Evolutionary conservation across 345 rosid species (phyloP).

Genomic region (Alliaria petiolata): DNA sequence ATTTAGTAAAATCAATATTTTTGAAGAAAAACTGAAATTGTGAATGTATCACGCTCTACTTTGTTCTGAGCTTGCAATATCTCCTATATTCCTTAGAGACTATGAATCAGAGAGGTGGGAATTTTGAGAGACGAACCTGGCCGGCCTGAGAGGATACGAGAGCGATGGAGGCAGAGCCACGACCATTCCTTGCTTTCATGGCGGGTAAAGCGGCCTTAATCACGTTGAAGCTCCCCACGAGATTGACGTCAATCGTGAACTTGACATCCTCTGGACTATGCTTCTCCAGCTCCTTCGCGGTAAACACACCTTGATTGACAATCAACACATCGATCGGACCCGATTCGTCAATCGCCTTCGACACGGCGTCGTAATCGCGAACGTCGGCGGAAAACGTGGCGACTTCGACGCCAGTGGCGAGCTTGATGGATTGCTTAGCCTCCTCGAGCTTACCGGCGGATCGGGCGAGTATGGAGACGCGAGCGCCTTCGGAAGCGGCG

Average conservation of each 20-base stretch:
- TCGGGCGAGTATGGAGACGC: constrained; percentile 64
- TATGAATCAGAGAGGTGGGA: no score
- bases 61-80: no score
- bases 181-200: constrained; percentile 48
- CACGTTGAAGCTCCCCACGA: constrained; percentile 64
- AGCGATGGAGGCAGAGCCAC: constrained; percentile 54
- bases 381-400: constrained; percentile 58
- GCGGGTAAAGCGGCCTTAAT: constrained; percentile 70
- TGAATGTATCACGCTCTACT: no score
- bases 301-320: constrained; percentile 67
- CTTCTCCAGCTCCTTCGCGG: constrained; percentile 49
- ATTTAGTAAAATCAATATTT: no score
- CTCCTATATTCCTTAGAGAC: no score
- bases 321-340: constrained; percentile 61
- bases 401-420: constrained; percentile 59
- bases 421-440: constrained; percentile 47
- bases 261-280: constrained; percentile 53
- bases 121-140: constrained; percentile 44
- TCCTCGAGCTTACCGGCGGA: constrained; percentile 51
- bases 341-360: constrained; percentile 40
- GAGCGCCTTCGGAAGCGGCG: constrained; percentile 53
- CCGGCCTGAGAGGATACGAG: constrained; percentile 84
- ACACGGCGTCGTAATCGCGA: constrained; percentile 53
- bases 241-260: constrained; percentile 68
- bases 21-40: no score